Base-by-base conservation (phyloP, 441 rosid genomes). In the Pelargonium fulgidum region DNA sequence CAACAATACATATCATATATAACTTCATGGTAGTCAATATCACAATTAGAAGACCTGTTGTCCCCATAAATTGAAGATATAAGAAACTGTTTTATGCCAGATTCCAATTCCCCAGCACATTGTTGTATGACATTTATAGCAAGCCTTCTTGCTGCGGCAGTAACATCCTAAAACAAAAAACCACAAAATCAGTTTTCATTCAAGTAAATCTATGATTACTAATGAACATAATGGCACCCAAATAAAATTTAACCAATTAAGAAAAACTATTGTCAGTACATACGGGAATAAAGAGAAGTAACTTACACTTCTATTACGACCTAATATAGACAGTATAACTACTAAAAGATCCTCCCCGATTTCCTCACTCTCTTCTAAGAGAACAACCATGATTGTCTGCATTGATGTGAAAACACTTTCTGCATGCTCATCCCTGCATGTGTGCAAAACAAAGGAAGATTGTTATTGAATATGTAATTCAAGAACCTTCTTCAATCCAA, bases 301-400 rank as follows among this genome's bases (percentile, higher is more conserved):
- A 65, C 96, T 86, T 78, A 93, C 99, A 76, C 77, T 85, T 85
- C 76, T 85, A 71, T 85, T 86, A 56, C 90, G 92, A 68, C 98
- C 98, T 73, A 96, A 78, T 56, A 77, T 83, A 68, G 97, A 89
- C 77, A 96, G 81, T 79, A 93, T 50, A 72, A 85, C 77, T 56
- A 84, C 82, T 77, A 96, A 73, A 26, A 93, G 93, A 83, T 93
- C 93, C 76, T 96, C 99, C 58, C 59, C 77, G 70, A 93, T 79
- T 73, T 93, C 98, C 83, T 93, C 98, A 71, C 97, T 96, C 79
- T 96, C 97, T 84, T 96, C 96, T 79, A 96, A 77, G 71, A 93
- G 89, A 78, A 87, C 88, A 42, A 71, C 77, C 95, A 96, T 89
- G 83, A 91, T 91, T 64, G 86, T 89, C 79, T 89, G 95, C 98